Evolutionary conservation across 2,329 filamentous ascomycete genomes (phyloP), one percentile per base, ranked within the genome.

Genomic region (Ceratocystis smalleyi): DNA sequence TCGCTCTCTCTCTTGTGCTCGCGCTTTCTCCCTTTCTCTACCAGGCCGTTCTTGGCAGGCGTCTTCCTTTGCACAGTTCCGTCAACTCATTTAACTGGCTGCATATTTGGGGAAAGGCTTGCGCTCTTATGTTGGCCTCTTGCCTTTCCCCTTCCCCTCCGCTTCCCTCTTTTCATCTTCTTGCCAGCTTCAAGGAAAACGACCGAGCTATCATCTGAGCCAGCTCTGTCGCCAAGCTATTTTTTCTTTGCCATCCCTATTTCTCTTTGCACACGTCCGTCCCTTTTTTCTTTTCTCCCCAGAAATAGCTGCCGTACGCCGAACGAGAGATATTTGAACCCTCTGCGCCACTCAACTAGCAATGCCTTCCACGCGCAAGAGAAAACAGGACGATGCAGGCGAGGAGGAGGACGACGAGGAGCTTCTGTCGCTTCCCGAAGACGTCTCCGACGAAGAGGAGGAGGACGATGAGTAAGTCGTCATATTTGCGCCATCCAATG

Each of bases 371-470:
- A 72, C 75, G 70, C 78, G 79, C 70, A 81, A 81, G 78, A 78
- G 78, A 75, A 79, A 79, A 75, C 76, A 78, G 69, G 77, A 68
- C 70, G 63, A 70, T 70, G 69, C 76, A 27, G 78, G 79, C 68
- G 77, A 79, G 71, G 78, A 80, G 66, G 55, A 79, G 71, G 78
- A 80, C 65, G 55, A 64, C 10, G 62, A 64, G 6, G 78, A 81
- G 73, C 78, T 81, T 43, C 76, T 81, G 67, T 79, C 79, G 67
- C 77, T 81, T 64, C 79, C 79, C 63, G 79, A 79, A 67, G 78
- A 76, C 59, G 76, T 77, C 59, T 77, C 79, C 66, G 77, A 75
- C 54, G 77, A 79, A 70, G 78, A 80, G 69, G 79, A 81, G 71
- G 78, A 81, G 71, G 32, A 35, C 10, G 79, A 55, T 22, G 61